Conservation (phyloP, 495 filamentous ascomycete species). For the Penicillium macrosclerotiorum region DNA sequence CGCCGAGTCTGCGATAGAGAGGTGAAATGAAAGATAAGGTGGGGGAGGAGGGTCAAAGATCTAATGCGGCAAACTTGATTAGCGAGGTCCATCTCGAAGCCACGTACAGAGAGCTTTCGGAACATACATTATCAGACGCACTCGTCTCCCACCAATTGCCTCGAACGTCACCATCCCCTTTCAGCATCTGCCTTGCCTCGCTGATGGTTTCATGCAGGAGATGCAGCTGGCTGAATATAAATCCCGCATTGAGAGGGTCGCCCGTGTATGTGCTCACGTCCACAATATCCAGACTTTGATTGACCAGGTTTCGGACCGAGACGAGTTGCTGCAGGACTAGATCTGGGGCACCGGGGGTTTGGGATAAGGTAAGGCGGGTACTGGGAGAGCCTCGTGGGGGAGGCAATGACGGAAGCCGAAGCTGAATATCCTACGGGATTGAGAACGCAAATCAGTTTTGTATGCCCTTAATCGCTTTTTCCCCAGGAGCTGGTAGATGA, state of each 20-base stretch:
- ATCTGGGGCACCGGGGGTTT: slow-evolving; percentile 45
- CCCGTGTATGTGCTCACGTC: slow-evolving; percentile 70
- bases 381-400: slow-evolving; percentile 42
- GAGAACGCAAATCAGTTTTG: slow-evolving; percentile 1
- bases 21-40: slow-evolving; percentile 64
- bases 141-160: slow-evolving; percentile 59
- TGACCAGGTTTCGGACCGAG: slow-evolving; percentile 70
- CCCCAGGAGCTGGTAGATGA: neutral
- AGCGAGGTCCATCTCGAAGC: neutral
- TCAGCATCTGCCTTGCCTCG: slow-evolving; percentile 59
- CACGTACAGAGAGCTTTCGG: neutral
- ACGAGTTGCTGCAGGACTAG: slow-evolving; percentile 65
- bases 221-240: slow-evolving; percentile 76
- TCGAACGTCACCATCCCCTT: slow-evolving; percentile 48
- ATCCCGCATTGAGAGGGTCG: slow-evolving; percentile 55
- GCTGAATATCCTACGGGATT: slow-evolving; percentile 45
- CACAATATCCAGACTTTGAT: slow-evolving; percentile 73
- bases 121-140: slow-evolving; percentile 49
- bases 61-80: slow-evolving; percentile 14
- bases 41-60: slow-evolving; percentile 60
- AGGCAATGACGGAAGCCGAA: slow-evolving; percentile 48
- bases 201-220: slow-evolving; percentile 72
- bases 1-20: slow-evolving; percentile 73
- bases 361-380: slow-evolving; percentile 57
- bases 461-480: neutral